Percentiles rank a stretch among this genome's conserved stretches.
Conservation (phyloP, 73 alveolate species). For the Paramecium caudatum region DNA sequence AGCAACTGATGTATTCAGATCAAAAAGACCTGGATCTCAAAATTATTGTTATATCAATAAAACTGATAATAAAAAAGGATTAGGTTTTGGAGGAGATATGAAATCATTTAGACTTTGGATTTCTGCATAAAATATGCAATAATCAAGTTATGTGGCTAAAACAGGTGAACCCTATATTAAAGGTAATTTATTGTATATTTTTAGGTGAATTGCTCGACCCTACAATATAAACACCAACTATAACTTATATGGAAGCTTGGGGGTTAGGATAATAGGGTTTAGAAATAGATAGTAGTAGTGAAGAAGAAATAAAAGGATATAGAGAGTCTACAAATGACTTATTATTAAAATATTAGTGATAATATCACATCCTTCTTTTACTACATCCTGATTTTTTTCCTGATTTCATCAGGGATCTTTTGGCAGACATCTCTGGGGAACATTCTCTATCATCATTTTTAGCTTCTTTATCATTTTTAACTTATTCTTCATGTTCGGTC, state of each 20-base stretch:
- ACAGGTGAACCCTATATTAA: slow-evolving; percentile 39
- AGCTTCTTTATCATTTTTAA: not conserved
- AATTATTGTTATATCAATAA: slow-evolving; percentile 43
- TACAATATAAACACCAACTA: not conserved
- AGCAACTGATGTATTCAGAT: slow-evolving; percentile 41
- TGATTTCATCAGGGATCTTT: not conserved
- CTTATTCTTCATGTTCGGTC: not conserved
- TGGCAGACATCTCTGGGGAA: not conserved
- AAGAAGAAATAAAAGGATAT: slow-evolving; percentile 46
- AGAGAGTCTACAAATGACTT: slow-evolving; percentile 66
- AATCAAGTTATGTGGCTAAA: slow-evolving; percentile 3
- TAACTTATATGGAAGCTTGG: slow-evolving; percentile 56
- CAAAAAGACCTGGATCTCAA: slow-evolving; percentile 32
- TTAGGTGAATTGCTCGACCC: slow-evolving; percentile 47
- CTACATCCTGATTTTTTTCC: slow-evolving; percentile 27
- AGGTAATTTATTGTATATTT: not conserved
- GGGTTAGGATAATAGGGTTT: slow-evolving; percentile 5
- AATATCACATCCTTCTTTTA: slow-evolving; percentile 35
- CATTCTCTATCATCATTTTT: not conserved
- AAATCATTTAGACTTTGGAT: slow-evolving; percentile 59
- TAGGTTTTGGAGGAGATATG: slow-evolving; percentile 67
- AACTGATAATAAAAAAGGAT: slow-evolving; percentile 18
- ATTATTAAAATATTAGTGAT: slow-evolving; percentile 44
- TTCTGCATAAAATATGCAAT: slow-evolving; percentile 26
- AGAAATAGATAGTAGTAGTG: slow-evolving; percentile 16